Conservation (phyloP, 805 yeast genomes). For the Wickerhamiella shivajii region DNA sequence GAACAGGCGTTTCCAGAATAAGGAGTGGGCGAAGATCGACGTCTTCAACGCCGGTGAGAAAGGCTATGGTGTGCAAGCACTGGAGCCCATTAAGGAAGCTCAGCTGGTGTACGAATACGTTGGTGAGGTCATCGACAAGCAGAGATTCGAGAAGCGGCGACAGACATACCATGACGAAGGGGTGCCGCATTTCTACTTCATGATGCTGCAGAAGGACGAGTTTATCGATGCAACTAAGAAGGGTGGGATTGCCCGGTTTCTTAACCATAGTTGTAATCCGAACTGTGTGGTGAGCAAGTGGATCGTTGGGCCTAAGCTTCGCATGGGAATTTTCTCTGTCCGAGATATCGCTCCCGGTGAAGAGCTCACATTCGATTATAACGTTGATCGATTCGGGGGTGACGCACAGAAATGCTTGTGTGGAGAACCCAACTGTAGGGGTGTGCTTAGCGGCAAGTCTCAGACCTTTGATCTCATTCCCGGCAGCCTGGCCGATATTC, state of each 20-base stretch:
- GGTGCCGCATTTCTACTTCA: slow-evolving; percentile 75
- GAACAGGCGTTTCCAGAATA: slow-evolving; percentile 76
- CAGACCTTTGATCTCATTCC: slow-evolving; percentile 92
- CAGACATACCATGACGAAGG: slow-evolving; percentile 43
- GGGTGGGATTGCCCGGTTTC: slow-evolving; percentile 82
- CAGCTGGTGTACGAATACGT: slow-evolving; percentile 82
- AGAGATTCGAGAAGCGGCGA: slow-evolving; percentile 60
- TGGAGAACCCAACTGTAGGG: slow-evolving; percentile 83
- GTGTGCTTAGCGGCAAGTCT: slow-evolving; percentile 91
- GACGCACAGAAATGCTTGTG: slow-evolving; percentile 89
- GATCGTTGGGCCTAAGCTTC: slow-evolving; percentile 80
- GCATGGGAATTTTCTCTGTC: slow-evolving; percentile 92
- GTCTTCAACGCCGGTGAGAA: slow-evolving; percentile 72
- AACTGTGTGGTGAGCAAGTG: slow-evolving; percentile 93
- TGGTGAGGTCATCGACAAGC: slow-evolving; percentile 85
- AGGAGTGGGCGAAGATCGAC: slow-evolving; percentile 58
- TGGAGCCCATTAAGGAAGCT: slow-evolving; percentile 38
- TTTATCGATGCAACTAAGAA: slow-evolving; percentile 87
- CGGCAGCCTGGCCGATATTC: slow-evolving; percentile 67
- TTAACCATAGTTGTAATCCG: slow-evolving; percentile 91
- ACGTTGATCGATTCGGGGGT: slow-evolving; percentile 93
- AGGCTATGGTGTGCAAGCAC: slow-evolving; percentile 82
- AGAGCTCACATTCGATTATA: slow-evolving; percentile 83
- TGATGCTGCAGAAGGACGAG: slow-evolving; percentile 88
- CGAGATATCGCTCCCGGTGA: slow-evolving; percentile 60